phyloP scores from a whole-genome alignment of 2,329 filamentous ascomycete species.

The Podosphaera aphanis region DNA sequence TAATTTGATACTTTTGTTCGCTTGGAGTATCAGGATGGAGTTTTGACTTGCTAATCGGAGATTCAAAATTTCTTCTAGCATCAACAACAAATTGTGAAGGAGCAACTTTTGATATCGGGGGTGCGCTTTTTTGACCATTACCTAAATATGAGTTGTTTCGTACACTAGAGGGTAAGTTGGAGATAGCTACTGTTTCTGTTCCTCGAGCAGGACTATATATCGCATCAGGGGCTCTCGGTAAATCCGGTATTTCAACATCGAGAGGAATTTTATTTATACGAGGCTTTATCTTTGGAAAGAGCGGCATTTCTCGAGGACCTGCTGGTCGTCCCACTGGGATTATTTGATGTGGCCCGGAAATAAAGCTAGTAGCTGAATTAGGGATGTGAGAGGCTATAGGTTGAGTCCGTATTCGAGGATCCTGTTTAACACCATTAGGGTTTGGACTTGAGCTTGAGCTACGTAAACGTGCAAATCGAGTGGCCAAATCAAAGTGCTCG shows the following conservation, averaged over 20 bases:
- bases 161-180: constrained; percentile 10
- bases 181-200: constrained; percentile 8
- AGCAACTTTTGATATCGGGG: constrained; percentile 9
- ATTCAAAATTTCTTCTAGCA: constrained; percentile 10
- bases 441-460: constrained; percentile 15
- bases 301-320: constrained; percentile 14
- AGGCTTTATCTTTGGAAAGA: constrained; percentile 7
- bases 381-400: constrained; percentile 19
- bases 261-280: constrained; percentile 7
- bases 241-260: constrained; percentile 10
- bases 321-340: constrained; percentile 4
- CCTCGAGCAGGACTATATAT: constrained; percentile 16
- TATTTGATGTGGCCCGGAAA: constrained; percentile 1
- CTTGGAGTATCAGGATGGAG: constrained; percentile 2
- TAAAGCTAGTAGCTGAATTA: background rate
- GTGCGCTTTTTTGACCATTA: constrained; percentile 8
- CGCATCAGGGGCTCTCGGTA: constrained; percentile 17
- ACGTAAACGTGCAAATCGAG: constrained; percentile 34
- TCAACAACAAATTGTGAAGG: constrained; percentile 8
- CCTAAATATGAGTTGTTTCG: constrained; percentile 10
- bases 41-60: constrained; percentile 5
- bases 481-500: constrained; percentile 25
- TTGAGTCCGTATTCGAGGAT: constrained; percentile 29
- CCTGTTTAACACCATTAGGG: constrained; percentile 20
- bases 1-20: constrained; percentile 2